Percentiles rank a stretch among this genome's conserved stretches.
Evolutionary conservation across 1,139 yeast species (phyloP).

Genomic region (Saccharomyces pastorianus): DNA sequence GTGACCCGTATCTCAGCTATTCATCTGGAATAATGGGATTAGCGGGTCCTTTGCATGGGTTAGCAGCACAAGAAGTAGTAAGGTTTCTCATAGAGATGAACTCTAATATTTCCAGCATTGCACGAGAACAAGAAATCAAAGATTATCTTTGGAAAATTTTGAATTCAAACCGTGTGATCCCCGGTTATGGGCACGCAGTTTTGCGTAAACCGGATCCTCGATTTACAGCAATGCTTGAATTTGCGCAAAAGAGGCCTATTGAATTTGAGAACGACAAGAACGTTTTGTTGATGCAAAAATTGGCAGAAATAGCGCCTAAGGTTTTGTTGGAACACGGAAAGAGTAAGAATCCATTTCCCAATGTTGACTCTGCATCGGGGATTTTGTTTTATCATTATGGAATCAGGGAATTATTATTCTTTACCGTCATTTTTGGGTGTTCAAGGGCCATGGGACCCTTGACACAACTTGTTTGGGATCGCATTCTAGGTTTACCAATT

Average conservation of each 20-base stretch:
- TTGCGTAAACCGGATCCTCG: constrained; percentile 91
- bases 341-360: constrained; percentile 58
- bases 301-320: constrained; percentile 44
- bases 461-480: constrained; percentile 53
- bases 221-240: constrained; percentile 34
- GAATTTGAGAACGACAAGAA: constrained; percentile 30
- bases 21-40: constrained; percentile 95
- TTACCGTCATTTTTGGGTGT: constrained; percentile 54
- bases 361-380: constrained; percentile 54
- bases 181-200: constrained; percentile 97
- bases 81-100: constrained; percentile 85
- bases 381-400: constrained; percentile 54
- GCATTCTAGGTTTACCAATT: constrained; percentile 51
- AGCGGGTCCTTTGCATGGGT: constrained; percentile 97
- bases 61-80: constrained; percentile 96
- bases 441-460: constrained; percentile 52
- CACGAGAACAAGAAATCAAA: constrained; percentile 68
- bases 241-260: constrained; percentile 28
- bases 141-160: constrained; percentile 87
- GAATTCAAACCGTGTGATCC: constrained; percentile 89
- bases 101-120: constrained; percentile 64
- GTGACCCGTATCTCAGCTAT: constrained; percentile 86
- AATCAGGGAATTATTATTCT: constrained; percentile 45
- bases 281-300: constrained; percentile 31
- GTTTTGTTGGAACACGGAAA: constrained; percentile 52